A percentile compares a stretch with the other conserved stretches of the same genome.
phyloP scores from a whole-genome alignment of 1,139 yeast genomes.

The Kluyveromyces sp. region DNA sequence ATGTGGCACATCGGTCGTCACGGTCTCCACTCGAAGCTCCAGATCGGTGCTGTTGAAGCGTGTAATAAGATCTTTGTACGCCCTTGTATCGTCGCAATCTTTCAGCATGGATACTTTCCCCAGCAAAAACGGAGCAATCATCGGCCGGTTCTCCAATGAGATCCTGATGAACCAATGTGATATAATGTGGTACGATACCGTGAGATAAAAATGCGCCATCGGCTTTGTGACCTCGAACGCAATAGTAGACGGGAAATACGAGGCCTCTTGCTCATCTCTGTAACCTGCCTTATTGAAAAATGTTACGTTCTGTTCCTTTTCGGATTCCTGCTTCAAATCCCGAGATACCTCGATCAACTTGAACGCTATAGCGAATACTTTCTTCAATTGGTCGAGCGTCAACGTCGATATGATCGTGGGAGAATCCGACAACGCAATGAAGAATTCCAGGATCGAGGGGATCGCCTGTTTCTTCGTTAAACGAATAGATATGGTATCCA shows the following conservation, averaged over 20 bases:
- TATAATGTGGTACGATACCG: conserved; percentile 62
- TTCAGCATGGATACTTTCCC: conserved; percentile 44
- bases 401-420: conserved; percentile 66
- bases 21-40: conserved; percentile 41
- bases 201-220: conserved; percentile 52
- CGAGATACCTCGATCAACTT: conserved; percentile 67
- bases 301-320: not conserved
- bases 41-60: conserved; percentile 62
- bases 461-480: conserved; percentile 63
- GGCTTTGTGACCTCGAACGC: conserved; percentile 38
- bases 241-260: conserved; percentile 43
- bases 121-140: conserved; percentile 54
- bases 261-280: conserved; percentile 34
- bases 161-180: conserved; percentile 69
- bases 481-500: conserved; percentile 64
- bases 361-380: conserved; percentile 79
- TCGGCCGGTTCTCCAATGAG: conserved; percentile 48
- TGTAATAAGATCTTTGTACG: conserved; percentile 59
- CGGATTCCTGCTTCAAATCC: conserved; percentile 32
- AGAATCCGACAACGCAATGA: conserved; percentile 56
- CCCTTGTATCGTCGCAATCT: conserved; percentile 45
- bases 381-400: conserved; percentile 66
- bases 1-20: conserved; percentile 25
- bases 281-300: conserved; percentile 14
- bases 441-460: conserved; percentile 70